Evolutionary conservation across 2,329 filamentous ascomycete genomes (phyloP), one percentile per base, ranked within the genome.

Genomic region (Penicillium vulpinum): DNA sequence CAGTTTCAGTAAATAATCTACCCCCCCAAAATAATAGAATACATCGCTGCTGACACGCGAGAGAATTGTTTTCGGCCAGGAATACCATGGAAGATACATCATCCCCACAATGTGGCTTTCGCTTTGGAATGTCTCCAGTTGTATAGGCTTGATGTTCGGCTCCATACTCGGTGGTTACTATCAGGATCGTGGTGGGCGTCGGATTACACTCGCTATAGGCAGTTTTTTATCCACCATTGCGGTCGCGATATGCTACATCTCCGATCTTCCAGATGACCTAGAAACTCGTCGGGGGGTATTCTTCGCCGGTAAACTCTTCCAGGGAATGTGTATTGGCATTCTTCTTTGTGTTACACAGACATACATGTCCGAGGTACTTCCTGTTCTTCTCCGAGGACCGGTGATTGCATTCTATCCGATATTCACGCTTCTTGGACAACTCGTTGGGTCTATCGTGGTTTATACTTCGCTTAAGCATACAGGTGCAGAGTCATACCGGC

Each of bases 301-400:
- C 59, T 70, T 80, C 8, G 72, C 68, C 0, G 78, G 77, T 38
- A 80, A 80, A 56, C 67, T 77, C 13, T 65, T 78, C 31, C 76
- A 80, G 51, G 79, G 79, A 6, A 58, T 73, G n/a, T 70, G 75
- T 4, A 76, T 80, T 45, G 79, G 79, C 13, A 73, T 76, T n/a
- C 69, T 80, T 51, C 74, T 77, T 58, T 69, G 71, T 22, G 71
- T 74, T 10, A 70, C 71, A 7, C 70, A 76, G 51, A 80, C 79
- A 0, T 81, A 80, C 66, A 75, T 81, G 66, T 80, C 78, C n/a
- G 80, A 82, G 58, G 76, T 80, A 15, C 61, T 78, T 2, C 80
- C 80, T 0, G 70, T 75, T 1, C 70, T 67, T 7, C 71, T 82
- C 3, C 72, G 80, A 41, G 80, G 77, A 6, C 73, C 79, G 1